These are phyloP conservation scores for Gilbertella persicaria DNA, from an alignment of 371 early-diverging fungal species.

Conservation along the genomic window DNA sequence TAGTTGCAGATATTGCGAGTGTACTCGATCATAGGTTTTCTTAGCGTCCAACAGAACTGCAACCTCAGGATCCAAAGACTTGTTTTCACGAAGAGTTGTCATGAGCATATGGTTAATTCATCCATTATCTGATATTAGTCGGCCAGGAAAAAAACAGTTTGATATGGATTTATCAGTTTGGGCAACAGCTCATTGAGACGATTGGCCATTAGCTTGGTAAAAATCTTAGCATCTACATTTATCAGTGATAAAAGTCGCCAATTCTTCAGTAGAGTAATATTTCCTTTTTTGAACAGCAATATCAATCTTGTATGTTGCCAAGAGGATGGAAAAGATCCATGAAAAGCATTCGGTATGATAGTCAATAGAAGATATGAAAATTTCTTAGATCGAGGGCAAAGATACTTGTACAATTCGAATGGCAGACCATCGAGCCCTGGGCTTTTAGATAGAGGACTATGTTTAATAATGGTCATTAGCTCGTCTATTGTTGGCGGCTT, in stretches of 20 bases:
- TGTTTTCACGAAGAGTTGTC: no score
- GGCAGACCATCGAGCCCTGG: no score
- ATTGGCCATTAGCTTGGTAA: constrained; percentile 8
- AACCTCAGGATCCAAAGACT: background rate
- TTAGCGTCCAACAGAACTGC: constrained; percentile 14
- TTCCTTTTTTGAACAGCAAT: constrained; percentile 23
- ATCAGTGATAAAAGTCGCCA: constrained; percentile 24
- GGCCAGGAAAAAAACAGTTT: no score
- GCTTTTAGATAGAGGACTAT: no score
- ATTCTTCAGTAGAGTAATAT: constrained; percentile 8
- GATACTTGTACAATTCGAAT: no score
- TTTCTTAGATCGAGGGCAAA: no score
- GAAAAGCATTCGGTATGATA: no score
- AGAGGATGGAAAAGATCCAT: background rate
- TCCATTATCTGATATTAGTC: constrained; percentile 8
- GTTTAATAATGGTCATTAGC: no score
- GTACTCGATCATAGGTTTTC: constrained; percentile 25
- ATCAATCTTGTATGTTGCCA: background rate
- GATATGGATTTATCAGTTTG: background rate
- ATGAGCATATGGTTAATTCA: background rate
- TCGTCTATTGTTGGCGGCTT: no score
- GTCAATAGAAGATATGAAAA: no score
- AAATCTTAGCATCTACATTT: constrained; percentile 6
- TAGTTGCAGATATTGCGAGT: constrained; percentile 13
- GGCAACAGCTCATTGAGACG: background rate